phyloP scores from a whole-genome alignment of 352 stramenopile genomes.

The Pythium diclinum region DNA sequence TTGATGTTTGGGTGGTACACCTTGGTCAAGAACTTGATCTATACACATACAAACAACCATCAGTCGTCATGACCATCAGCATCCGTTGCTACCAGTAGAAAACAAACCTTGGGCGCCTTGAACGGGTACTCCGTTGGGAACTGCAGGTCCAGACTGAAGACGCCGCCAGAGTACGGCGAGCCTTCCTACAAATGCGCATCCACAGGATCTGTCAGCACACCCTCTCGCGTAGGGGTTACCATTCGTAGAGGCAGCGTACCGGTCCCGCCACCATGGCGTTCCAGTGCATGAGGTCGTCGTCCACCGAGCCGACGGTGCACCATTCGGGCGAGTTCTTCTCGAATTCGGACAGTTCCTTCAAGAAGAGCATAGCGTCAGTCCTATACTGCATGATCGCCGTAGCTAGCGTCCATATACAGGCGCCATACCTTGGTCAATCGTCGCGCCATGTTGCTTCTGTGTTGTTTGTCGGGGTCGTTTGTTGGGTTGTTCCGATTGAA shows the following conservation, averaged over 20 bases:
- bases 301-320: conserved; percentile 83
- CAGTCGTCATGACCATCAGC: background rate
- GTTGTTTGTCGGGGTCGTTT: conserved; percentile 1
- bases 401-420: background rate
- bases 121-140: conserved; percentile 97
- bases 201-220: too few relatives aligned
- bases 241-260: conserved; percentile 39
- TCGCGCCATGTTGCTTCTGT: conserved; percentile 49
- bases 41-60: background rate
- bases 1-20: conserved; percentile 98
- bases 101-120: conserved; percentile 85
- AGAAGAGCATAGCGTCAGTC: conserved; percentile 7
- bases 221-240: background rate
- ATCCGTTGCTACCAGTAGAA: too few relatives aligned
- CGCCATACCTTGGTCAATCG: conserved; percentile 72
- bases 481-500: conserved; percentile 2
- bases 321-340: conserved; percentile 89
- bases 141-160: conserved; percentile 94
- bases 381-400: background rate
- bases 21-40: conserved; percentile 93
- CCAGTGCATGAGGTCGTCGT: conserved; percentile 90
- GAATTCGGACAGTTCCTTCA: conserved; percentile 83
- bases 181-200: conserved; percentile 46
- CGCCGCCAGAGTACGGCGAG: conserved; percentile 83
- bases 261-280: conserved; percentile 88